Percentiles rank a stretch among this genome's conserved stretches.
phyloP scores from a whole-genome alignment of 371 early-diverging fungal genomes.

The Rhizopus stolonifer region DNA sequence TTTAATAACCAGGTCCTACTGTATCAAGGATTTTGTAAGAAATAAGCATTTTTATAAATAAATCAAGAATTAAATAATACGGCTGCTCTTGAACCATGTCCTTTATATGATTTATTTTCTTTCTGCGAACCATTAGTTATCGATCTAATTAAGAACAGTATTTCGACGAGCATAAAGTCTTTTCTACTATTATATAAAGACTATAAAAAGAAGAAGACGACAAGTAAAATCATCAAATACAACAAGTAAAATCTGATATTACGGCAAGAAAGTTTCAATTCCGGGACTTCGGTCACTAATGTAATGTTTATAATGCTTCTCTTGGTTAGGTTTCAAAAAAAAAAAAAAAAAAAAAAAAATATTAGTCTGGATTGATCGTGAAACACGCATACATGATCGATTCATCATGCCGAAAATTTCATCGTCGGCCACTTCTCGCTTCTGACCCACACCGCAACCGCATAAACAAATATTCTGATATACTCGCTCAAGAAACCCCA shows the following conservation, averaged over 20 bases:
- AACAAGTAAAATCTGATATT: slow-evolving; percentile 1
- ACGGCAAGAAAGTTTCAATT: neutral
- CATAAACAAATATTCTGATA: too few species aligned
- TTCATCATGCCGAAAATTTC: too few species aligned
- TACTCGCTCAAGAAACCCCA: too few species aligned
- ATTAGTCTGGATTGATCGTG: too few species aligned
- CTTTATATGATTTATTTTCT: slow-evolving; percentile 4
- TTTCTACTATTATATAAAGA: slow-evolving; percentile 8
- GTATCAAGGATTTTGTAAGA: slow-evolving; percentile 1
- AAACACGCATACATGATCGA: too few species aligned
- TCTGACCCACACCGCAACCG: too few species aligned
- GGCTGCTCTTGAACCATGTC: slow-evolving; percentile 4
- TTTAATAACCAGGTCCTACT: slow-evolving; percentile 5
- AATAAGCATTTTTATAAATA: slow-evolving; percentile 7
- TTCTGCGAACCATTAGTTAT: slow-evolving; percentile 4
- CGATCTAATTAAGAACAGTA: slow-evolving; percentile 6
- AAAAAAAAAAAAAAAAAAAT: too few species aligned
- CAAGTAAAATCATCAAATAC: slow-evolving; percentile 2
- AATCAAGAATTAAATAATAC: slow-evolving; percentile 5
- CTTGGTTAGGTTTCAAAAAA: too few species aligned
- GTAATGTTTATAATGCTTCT: too few species aligned
- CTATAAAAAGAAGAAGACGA: slow-evolving; percentile 2
- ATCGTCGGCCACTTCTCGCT: too few species aligned
- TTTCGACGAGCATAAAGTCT: slow-evolving; percentile 8
- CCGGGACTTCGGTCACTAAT: too few species aligned